Evolutionary conservation across 2,329 filamentous ascomycete species (phyloP).

Genomic region (Penicillium hordei): DNA sequence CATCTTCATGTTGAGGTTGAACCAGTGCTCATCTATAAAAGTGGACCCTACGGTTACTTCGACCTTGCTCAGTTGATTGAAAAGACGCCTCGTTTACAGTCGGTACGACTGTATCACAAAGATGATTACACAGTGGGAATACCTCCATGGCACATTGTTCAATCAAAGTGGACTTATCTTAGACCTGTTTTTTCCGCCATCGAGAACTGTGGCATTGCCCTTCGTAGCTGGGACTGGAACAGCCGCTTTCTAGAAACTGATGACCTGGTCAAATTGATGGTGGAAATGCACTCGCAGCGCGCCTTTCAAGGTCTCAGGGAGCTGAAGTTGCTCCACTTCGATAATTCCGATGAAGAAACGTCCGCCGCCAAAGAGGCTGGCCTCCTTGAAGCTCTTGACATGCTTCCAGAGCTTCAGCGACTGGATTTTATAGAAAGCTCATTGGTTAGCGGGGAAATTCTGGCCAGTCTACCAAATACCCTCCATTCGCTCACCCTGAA

Average conservation of each 20-base stretch:
- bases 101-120: slow-evolving; percentile 70
- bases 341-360: slow-evolving; percentile 46
- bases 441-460: slow-evolving; percentile 65
- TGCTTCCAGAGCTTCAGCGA: slow-evolving; percentile 64
- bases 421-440: slow-evolving; percentile 75
- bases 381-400: slow-evolving; percentile 52
- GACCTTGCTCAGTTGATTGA: slow-evolving; percentile 61
- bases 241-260: slow-evolving; percentile 45
- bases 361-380: slow-evolving; percentile 25
- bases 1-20: slow-evolving; percentile 68
- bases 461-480: slow-evolving; percentile 66
- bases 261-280: slow-evolving; percentile 46
- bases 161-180: slow-evolving; percentile 67
- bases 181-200: slow-evolving; percentile 65
- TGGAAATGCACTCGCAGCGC: slow-evolving; percentile 54
- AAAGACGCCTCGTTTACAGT: slow-evolving; percentile 64
- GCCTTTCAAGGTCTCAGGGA: slow-evolving; percentile 51
- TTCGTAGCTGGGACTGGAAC: slow-evolving; percentile 60
- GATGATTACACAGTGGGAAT: slow-evolving; percentile 53
- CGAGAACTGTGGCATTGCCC: slow-evolving; percentile 47
- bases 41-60: slow-evolving; percentile 55
- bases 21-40: slow-evolving; percentile 54
- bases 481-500: slow-evolving; percentile 70
- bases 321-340: slow-evolving; percentile 41
- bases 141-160: slow-evolving; percentile 29